Conservation (phyloP, 345 rosid species). For the Capsella bursapastoris region DNA sequence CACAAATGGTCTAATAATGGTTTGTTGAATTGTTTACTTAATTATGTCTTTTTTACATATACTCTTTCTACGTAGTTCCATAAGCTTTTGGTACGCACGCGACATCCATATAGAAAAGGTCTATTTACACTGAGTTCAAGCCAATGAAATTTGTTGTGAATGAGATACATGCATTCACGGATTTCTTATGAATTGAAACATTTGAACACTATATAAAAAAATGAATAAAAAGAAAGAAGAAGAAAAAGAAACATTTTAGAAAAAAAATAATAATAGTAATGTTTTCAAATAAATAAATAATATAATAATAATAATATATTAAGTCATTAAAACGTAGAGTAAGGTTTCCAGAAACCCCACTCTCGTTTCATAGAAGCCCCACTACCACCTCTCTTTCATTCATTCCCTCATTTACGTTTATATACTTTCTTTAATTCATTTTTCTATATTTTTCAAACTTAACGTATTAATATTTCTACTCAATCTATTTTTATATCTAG, state of each 20-base stretch:
- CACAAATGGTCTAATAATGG: conserved; percentile 8
- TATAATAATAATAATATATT: too few species aligned
- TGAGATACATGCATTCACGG: conserved; percentile 17
- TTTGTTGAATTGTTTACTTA: not conserved
- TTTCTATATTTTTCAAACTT: not conserved
- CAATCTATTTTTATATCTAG: not conserved
- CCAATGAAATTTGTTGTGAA: not conserved
- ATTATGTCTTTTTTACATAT: too few species aligned
- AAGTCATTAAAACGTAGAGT: conserved; percentile 35
- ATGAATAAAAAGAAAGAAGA: too few species aligned
- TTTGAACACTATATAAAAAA: not conserved
- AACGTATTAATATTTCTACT: not conserved
- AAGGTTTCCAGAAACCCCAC: conserved; percentile 39
- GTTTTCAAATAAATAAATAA: too few species aligned
- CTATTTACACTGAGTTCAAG: not conserved
- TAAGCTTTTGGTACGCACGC: not conserved
- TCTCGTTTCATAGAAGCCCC: conserved; percentile 41
- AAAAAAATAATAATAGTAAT: not conserved
- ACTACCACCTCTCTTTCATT: conserved; percentile 33
- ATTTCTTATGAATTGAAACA: conserved; percentile 23
- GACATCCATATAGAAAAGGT: not conserved
- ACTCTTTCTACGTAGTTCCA: not conserved
- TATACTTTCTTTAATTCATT: not conserved
- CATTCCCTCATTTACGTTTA: conserved; percentile 16
- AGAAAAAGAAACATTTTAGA: not conserved